Evolutionary conservation across 1,139 yeast species (phyloP).

Genomic region (Taphrina communis): DNA sequence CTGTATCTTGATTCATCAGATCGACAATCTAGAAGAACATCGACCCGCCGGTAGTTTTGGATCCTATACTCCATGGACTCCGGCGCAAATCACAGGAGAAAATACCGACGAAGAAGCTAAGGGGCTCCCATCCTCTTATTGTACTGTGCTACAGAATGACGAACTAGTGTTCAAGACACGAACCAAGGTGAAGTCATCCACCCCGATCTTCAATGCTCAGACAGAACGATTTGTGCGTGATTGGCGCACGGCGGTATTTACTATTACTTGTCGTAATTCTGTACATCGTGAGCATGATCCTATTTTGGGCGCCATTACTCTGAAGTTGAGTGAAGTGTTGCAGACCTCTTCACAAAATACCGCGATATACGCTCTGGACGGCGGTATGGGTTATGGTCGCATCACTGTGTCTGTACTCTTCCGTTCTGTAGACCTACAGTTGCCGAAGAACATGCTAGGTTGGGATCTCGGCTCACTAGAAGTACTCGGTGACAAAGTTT

Average conservation of each 20-base stretch:
- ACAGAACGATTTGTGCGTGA: constrained; percentile 41
- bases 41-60: constrained; percentile 41
- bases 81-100: constrained; percentile 41
- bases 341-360: constrained; percentile 40
- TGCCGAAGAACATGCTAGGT: constrained; percentile 39
- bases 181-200: constrained; percentile 39
- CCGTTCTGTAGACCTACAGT: constrained; percentile 34
- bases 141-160: constrained; percentile 39
- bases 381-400: constrained; percentile 43
- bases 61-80: constrained; percentile 33
- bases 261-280: constrained; percentile 37
- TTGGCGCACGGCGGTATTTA: constrained; percentile 41
- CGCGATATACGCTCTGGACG: constrained; percentile 36
- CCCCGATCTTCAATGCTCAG: constrained; percentile 42
- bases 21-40: constrained; percentile 39
- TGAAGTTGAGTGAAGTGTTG: constrained; percentile 37
- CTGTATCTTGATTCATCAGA: constrained; percentile 38
- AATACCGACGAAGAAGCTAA: constrained; percentile 40
- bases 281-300: constrained; percentile 42
- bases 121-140: constrained; percentile 40
- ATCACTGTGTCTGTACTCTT: constrained; percentile 40
- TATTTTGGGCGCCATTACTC: constrained; percentile 39
- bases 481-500: constrained; percentile 25
- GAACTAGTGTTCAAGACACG: constrained; percentile 40
- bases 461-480: constrained; percentile 42